Base-by-base conservation (phyloP, 1,284 basidiomycete genomes). In the Boletus sp. region DNA sequence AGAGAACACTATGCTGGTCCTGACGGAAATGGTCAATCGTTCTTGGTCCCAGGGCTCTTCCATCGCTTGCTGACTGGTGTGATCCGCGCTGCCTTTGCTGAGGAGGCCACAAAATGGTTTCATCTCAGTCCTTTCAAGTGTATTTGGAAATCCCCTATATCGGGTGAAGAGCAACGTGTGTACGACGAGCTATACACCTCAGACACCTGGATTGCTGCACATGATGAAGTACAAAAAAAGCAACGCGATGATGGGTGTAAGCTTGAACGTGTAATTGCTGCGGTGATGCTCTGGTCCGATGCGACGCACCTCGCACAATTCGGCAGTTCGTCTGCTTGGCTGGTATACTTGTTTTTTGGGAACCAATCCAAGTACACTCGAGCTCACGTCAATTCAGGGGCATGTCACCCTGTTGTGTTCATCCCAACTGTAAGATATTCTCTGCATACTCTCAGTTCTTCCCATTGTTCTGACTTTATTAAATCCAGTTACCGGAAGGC, bases 331-430 rank as follows among this genome's bases (percentile, higher is more conserved):
- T 28, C 37, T 10, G 33, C 40, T 9, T 61, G 58, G 47, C 58
- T 52, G 4, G 21, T 56, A 6, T 55, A 55, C 14, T 16, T 47
- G 44, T 47, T 65, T 33, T 73, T 79, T 49, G 73, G 73, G 4
- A 78, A 58, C 30, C 25, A 40, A 2, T 64, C 62, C 0, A 64
- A 64, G 25, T 64, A 64, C n/a, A 16, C 38, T 9, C 38, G 38
- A 21, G 38, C 38, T 14, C 21, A 8, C 21, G 75, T 77, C 0
- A 52, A 51, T 0, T 59, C 62, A 0, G 58, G 63, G 19, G 62
- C 73, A 10, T 71, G 68, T 33, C 74, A 81, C 56, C 78, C 77
- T 25, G 30, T 79, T 0, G 72, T 75, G 2, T 76, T 76, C 35
- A 66, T 79, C 5, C 74, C 74, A 1, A 64, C 65, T 25, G 77